Conservation (phyloP, 208 protist genomes). For the Phytomonas sp. region DNA sequence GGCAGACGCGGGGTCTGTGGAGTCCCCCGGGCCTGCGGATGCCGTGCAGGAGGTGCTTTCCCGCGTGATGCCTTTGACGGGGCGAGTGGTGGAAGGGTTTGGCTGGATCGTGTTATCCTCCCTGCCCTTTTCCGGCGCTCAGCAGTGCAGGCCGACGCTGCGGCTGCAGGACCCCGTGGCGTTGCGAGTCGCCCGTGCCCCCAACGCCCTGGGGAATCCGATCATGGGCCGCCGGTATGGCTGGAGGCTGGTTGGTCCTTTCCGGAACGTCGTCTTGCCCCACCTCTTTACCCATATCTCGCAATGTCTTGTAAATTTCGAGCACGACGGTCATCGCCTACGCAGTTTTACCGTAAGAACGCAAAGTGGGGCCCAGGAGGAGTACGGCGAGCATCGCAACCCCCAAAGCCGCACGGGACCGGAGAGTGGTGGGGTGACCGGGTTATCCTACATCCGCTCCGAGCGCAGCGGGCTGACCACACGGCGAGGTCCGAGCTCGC, state of each 20-base stretch:
- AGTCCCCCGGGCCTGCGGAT: not conserved
- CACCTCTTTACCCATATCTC: slow-evolving; percentile 30
- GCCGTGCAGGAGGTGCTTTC: not conserved
- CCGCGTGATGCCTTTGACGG: slow-evolving; percentile 1
- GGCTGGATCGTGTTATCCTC: slow-evolving; percentile 36
- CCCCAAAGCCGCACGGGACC: not conserved
- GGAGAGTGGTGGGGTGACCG: slow-evolving; percentile 5
- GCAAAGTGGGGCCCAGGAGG: not conserved
- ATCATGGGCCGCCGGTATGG: slow-evolving; percentile 16
- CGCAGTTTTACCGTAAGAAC: not conserved
- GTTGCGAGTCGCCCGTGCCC: slow-evolving; percentile 9
- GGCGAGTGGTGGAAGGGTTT: slow-evolving; percentile 9
- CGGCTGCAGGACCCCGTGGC: slow-evolving; percentile 4
- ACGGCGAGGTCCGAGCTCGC: slow-evolving; percentile 21
- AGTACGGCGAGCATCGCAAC: not conserved
- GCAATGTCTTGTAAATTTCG: slow-evolving; percentile 21
- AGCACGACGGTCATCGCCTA: slow-evolving; percentile 19
- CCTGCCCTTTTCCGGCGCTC: slow-evolving; percentile 25
- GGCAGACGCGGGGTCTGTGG: not conserved
- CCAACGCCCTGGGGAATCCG: not conserved
- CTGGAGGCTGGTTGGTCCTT: slow-evolving; percentile 22
- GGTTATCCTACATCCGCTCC: slow-evolving; percentile 25
- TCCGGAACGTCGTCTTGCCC: slow-evolving; percentile 21
- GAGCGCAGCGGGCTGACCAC: slow-evolving; percentile 10
- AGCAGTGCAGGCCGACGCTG: slow-evolving; percentile 11